A percentile compares a stretch with the other conserved stretches of the same genome.
Conservation (phyloP, 2,329 filamentous ascomycete species). For the Apiospora malaysiana region DNA sequence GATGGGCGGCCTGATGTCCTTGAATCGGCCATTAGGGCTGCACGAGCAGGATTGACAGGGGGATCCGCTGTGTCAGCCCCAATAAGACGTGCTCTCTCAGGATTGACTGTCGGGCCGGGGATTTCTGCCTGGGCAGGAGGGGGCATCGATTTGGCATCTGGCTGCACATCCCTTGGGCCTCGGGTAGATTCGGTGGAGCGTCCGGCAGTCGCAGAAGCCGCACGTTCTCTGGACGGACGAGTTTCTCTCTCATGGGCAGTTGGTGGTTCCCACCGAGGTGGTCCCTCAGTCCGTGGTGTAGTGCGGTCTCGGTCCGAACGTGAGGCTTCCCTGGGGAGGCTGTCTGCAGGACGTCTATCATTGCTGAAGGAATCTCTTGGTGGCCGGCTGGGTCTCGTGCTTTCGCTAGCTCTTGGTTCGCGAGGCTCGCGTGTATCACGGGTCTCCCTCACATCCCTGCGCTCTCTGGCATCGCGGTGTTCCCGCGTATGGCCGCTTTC, state of each 20-base stretch:
- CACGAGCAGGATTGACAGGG: slow-evolving; percentile 55
- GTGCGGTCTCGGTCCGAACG: slow-evolving; percentile 48
- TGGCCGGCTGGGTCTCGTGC: slow-evolving; percentile 46
- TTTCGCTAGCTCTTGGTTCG: slow-evolving; percentile 39
- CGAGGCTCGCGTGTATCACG: slow-evolving; percentile 47
- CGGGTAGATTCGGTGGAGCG: slow-evolving; percentile 36
- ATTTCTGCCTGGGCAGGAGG: slow-evolving; percentile 37
- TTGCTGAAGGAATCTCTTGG: slow-evolving; percentile 46
- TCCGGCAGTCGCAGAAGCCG: slow-evolving; percentile 30
- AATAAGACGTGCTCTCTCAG: slow-evolving; percentile 59
- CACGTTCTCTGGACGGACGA: slow-evolving; percentile 42
- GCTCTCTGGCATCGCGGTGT: slow-evolving; percentile 34
- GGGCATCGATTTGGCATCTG: slow-evolving; percentile 38
- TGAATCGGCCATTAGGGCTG: slow-evolving; percentile 50
- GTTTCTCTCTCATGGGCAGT: slow-evolving; percentile 46
- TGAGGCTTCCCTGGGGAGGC: slow-evolving; percentile 41
- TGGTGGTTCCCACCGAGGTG: slow-evolving; percentile 37
- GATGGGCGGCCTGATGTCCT: slow-evolving; percentile 44
- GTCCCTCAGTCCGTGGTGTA: slow-evolving; percentile 34
- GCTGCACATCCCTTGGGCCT: slow-evolving; percentile 34
- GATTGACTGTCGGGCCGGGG: slow-evolving; percentile 58
- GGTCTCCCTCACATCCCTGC: slow-evolving; percentile 41
- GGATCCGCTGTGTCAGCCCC: slow-evolving; percentile 42
- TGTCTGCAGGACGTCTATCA: slow-evolving; percentile 52
- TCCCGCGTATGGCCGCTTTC: slow-evolving; percentile 35